A percentile compares a stretch with the other conserved stretches of the same genome.
phyloP scores from a whole-genome alignment of 1,284 basidiomycete genomes.

The Apiotrichum sp. region DNA sequence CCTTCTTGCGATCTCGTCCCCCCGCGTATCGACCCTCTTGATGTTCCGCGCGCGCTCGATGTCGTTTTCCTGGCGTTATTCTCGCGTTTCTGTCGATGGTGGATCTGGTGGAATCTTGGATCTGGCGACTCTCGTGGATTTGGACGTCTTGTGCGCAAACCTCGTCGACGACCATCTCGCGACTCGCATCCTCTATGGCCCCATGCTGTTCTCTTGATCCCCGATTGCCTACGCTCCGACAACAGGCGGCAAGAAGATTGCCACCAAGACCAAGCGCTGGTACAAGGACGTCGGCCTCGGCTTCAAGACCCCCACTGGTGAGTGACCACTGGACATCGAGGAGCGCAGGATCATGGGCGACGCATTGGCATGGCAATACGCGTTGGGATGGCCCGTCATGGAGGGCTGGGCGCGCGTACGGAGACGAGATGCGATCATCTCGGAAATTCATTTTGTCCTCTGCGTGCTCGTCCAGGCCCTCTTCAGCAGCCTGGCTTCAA shows the following conservation, averaged over 20 bases:
- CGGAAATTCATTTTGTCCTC: no score
- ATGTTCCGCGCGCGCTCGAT: neutral
- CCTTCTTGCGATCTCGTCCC: no score
- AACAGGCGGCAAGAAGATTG: slow-evolving; percentile 76
- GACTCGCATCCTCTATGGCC: neutral
- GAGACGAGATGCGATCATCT: no score
- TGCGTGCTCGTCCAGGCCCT: no score
- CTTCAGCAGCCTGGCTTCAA: no score
- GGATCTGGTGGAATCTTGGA: neutral
- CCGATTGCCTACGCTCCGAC: slow-evolving; percentile 7
- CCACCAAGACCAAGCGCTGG: slow-evolving; percentile 95
- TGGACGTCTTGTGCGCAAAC: neutral
- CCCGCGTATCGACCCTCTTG: neutral
- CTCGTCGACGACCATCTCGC: neutral
- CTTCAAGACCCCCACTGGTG: slow-evolving; percentile 78
- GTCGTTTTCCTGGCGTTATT: neutral
- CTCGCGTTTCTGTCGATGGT: neutral
- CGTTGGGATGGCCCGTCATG: neutral
- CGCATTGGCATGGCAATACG: neutral
- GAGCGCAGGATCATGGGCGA: neutral
- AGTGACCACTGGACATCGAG: slow-evolving; percentile 22
- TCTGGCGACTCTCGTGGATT: neutral
- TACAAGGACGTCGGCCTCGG: slow-evolving; percentile 98
- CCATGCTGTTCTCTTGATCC: neutral
- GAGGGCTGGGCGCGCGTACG: no score